phyloP scores from a whole-genome alignment of 768 basidiomycete genomes.

The Boletus pseudo-olivaceus region DNA sequence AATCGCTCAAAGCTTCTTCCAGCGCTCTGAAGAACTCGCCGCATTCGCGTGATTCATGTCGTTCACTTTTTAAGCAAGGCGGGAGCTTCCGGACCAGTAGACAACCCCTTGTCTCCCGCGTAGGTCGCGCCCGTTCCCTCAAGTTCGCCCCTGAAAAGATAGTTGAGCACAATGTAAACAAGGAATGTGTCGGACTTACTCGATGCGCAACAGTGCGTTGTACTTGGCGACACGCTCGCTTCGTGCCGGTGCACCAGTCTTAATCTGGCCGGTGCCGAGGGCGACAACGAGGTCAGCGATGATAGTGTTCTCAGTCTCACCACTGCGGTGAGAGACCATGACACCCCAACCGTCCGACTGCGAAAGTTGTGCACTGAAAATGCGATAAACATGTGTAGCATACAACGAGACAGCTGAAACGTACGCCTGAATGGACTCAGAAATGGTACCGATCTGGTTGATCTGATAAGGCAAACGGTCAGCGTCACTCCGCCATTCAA shows the following conservation, averaged over 20 bases:
- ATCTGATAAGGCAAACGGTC: slow-evolving; percentile 42
- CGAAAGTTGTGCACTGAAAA: slow-evolving; percentile 80
- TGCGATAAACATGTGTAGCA: background rate
- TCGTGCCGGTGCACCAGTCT: slow-evolving; percentile 96
- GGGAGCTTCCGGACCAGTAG: slow-evolving; percentile 70
- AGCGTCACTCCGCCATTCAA: background rate
- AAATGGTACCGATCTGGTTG: slow-evolving; percentile 99
- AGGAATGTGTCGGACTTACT: slow-evolving; percentile 46
- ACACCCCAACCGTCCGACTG: slow-evolving; percentile 98
- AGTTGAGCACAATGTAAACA: background rate
- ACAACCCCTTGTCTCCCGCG: slow-evolving; percentile 77
- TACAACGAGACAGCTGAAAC: slow-evolving; percentile 31
- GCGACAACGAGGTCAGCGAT: slow-evolving; percentile 96
- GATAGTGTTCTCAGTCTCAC: slow-evolving; percentile 96
- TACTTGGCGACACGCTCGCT: slow-evolving; percentile 97
- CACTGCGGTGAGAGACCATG: slow-evolving; percentile 99
- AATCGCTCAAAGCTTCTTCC: background rate
- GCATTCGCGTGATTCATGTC: slow-evolving; percentile 1
- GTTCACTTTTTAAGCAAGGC: slow-evolving; percentile 64
- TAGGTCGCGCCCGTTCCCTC: slow-evolving; percentile 57
- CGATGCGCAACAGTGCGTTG: slow-evolving; percentile 86
- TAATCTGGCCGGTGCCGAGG: slow-evolving; percentile 91
- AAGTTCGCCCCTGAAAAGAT: slow-evolving; percentile 65
- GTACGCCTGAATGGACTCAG: slow-evolving; percentile 97
- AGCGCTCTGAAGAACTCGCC: slow-evolving; percentile 3